Evolutionary conservation across 371 early-diverging fungal species (phyloP), one percentile per base, ranked within the genome.

Genomic region (Rhizomucor pusillus): DNA sequence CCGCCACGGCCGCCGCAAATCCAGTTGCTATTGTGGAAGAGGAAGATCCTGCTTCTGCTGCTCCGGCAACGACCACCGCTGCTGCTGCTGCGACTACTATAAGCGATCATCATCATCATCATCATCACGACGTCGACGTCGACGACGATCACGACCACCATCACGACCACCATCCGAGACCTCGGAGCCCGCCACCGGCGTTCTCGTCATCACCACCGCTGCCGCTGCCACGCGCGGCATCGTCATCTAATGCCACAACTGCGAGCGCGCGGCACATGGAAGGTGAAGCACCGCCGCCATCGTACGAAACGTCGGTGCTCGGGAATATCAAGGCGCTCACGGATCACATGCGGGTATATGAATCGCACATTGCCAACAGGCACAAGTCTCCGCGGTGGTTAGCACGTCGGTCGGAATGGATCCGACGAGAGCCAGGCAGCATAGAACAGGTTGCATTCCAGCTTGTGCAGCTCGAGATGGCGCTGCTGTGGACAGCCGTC

Each of bases 311-410:
- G 12, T 77, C 78, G 0, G 63, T 77, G 0, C 29, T 67, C 6
- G 65, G 75, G n/a, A 77, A 62, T 19, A 74, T 77, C 18, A 60
- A 65, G 39, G 41, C 64, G 2, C 40, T 77, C 29, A 74, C 68
- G 16, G 50, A 56, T 23, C 65, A 70, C 10, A 25, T 77, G 14
- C 54, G 64, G 12, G 16, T 60, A 12, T 77, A 65, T 25, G 78
- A 77, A 55, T 52, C 66, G 2, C 73, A 77, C 58, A 74, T 77
- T 24, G 54, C 65, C 9, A 69, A 69, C 47, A 59, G 75, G 23
- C 73, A 77, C 43, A 77, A 77, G 59, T 71, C 73, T 16, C 77
- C 78, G 5, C 67, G 70, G 33, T 77, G 78, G 78, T 22, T 74
- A 29, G 52, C 75, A 3, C 59, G 65, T 20, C 48, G 78, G 39